These are phyloP conservation scores for Fusarium temperatum DNA, from an alignment of 2,329 filamentous ascomycete species.

Conservation along the genomic window DNA sequence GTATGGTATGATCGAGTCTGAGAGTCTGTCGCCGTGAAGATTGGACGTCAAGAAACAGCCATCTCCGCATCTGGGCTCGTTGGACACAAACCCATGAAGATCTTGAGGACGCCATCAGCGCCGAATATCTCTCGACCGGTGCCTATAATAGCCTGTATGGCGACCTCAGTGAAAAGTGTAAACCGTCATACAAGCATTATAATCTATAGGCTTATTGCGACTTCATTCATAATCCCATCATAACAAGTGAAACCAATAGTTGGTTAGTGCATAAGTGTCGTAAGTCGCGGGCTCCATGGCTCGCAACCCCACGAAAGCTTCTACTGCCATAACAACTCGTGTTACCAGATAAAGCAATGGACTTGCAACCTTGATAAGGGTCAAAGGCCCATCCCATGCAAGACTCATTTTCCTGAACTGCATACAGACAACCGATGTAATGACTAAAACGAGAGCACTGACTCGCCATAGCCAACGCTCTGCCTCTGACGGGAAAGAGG, in stretches of 20 bases:
- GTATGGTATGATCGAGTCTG: not conserved
- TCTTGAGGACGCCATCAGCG: not conserved
- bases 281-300: slow-evolving; percentile 18
- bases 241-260: slow-evolving; percentile 18
- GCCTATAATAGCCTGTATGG: not conserved
- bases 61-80: not conserved
- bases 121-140: not conserved
- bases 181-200: not conserved
- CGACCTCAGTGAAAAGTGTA: not conserved
- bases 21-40: not conserved
- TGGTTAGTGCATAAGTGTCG: not conserved
- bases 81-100: not conserved
- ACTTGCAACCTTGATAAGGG: slow-evolving; percentile 5
- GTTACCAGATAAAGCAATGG: slow-evolving; percentile 19
- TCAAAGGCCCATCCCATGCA: slow-evolving; percentile 1
- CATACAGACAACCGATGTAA: slow-evolving; percentile 5
- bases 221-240: not conserved
- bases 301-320: slow-evolving; percentile 12
- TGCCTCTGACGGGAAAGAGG: slow-evolving; percentile 6
- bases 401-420: slow-evolving; percentile 13
- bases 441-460: slow-evolving; percentile 8
- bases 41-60: not conserved
- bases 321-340: slow-evolving; percentile 11
- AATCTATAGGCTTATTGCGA: not conserved
- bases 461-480: slow-evolving; percentile 17